Percentiles rank a stretch among this genome's conserved stretches.
phyloP scores from a whole-genome alignment of 148 eudicot species.

The Vaccinium vitisidaea region DNA sequence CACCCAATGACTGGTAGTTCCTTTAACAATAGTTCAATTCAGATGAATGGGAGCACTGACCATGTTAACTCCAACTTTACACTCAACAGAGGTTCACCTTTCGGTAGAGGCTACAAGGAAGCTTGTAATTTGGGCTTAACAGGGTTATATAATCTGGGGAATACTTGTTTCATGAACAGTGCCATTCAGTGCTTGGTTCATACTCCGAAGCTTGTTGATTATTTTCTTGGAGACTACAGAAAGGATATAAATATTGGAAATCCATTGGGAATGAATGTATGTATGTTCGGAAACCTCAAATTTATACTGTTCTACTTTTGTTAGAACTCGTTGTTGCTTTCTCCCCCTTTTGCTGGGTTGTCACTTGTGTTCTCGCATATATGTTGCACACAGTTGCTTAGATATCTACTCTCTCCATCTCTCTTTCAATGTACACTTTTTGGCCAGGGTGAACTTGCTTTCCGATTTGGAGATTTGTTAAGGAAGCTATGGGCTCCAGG shows the following conservation, averaged over 20 bases:
- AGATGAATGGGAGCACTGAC: conserved; percentile 49
- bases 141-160: conserved; percentile 81
- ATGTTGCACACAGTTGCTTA: neutral
- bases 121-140: conserved; percentile 63
- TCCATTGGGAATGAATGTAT: conserved; percentile 76
- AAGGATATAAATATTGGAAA: conserved; percentile 71
- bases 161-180: conserved; percentile 93
- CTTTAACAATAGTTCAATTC: conserved; percentile 24
- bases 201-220: conserved; percentile 78
- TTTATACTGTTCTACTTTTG: conserved; percentile 3
- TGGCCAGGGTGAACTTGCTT: conserved; percentile 77
- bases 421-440: conserved; percentile 10
- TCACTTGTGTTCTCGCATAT: neutral
- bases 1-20: conserved; percentile 24
- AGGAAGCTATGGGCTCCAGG: conserved; percentile 78
- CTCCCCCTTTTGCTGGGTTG: neutral
- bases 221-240: conserved; percentile 76
- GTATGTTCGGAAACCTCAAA: conserved; percentile 20
- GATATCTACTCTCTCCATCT: neutral
- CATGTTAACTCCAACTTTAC: conserved; percentile 26
- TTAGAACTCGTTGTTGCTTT: conserved; percentile 2
- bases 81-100: conserved; percentile 18
- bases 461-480: conserved; percentile 75
- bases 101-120: conserved; percentile 27
- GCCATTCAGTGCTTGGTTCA: conserved; percentile 91